phyloP scores from a whole-genome alignment of 2,329 filamentous ascomycete genomes.

The Aspergillus unguis region DNA sequence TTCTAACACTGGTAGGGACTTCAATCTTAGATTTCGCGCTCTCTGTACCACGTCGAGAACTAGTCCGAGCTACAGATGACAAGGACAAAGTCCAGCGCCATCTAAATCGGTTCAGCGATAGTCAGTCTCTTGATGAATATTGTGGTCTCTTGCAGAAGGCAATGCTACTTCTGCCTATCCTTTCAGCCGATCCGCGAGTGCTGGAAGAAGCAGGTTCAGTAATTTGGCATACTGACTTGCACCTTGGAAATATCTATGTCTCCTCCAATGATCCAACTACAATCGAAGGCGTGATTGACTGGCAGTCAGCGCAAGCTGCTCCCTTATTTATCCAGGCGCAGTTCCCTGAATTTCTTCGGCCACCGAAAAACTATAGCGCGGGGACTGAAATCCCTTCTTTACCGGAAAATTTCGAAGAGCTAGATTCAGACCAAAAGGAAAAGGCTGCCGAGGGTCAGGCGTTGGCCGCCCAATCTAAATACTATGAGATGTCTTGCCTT shows the following conservation, averaged over 20 bases:
- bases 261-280: conserved; percentile 17
- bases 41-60: too few relatives aligned
- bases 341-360: conserved; percentile 26
- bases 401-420: neutral
- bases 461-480: conserved; percentile 20
- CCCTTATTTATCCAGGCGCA: conserved; percentile 27
- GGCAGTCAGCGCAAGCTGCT: conserved; percentile 24
- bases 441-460: conserved; percentile 5
- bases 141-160: too few relatives aligned
- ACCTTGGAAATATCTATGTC: conserved; percentile 33
- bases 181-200: neutral
- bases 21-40: too few relatives aligned
- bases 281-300: conserved; percentile 25
- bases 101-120: too few relatives aligned
- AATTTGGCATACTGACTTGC: conserved; percentile 21
- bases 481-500: conserved; percentile 23
- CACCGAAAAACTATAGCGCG: conserved; percentile 19
- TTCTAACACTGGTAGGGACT: too few relatives aligned
- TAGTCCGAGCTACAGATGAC: neutral
- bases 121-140: too few relatives aligned
- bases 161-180: neutral
- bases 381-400: conserved; percentile 14
- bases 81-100: neutral
- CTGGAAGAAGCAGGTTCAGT: conserved; percentile 17
- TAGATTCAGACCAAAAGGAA: conserved; percentile 10